These are phyloP conservation scores for Ustilago xerochloae DNA, from an alignment of 1,284 basidiomycete genomes.

Conservation along the genomic window DNA sequence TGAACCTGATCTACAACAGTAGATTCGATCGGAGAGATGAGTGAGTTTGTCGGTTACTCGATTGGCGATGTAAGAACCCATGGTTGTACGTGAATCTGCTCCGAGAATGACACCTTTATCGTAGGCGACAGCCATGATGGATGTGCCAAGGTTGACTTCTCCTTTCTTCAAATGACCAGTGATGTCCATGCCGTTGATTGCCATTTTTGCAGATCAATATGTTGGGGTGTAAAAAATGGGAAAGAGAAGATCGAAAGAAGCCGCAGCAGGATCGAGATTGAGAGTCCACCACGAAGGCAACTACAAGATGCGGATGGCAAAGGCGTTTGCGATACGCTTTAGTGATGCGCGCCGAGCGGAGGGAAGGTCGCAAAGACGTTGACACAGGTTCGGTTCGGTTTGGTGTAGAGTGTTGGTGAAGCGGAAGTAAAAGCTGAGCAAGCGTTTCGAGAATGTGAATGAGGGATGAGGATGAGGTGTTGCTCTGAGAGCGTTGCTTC, in stretches of 20 bases:
- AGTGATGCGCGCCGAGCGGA: too few relatives aligned
- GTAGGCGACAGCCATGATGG: constrained; percentile 99
- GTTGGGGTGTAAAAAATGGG: neutral
- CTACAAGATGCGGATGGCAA: too few relatives aligned
- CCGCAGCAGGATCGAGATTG: neutral
- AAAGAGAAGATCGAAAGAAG: neutral
- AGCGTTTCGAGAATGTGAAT: too few relatives aligned
- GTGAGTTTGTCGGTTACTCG: constrained; percentile 99
- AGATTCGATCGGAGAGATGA: constrained; percentile 95
- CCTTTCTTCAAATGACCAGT: constrained; percentile 63
- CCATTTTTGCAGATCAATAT: constrained; percentile 14
- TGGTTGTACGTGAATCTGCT: constrained; percentile 96
- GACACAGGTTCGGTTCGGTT: too few relatives aligned
- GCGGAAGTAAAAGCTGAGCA: constrained; percentile 2
- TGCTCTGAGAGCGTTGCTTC: constrained; percentile 4
- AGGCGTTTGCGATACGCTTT: too few relatives aligned
- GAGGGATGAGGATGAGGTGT: constrained; percentile 20
- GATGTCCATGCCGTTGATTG: constrained; percentile 53
- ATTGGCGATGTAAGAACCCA: constrained; percentile 96
- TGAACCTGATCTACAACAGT: constrained; percentile 97
- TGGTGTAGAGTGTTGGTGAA: constrained; percentile 1
- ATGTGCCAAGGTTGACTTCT: constrained; percentile 74
- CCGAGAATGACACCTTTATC: constrained; percentile 93
- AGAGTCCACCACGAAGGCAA: too few relatives aligned
- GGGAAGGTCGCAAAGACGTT: too few relatives aligned